A percentile compares a stretch with the other conserved stretches of the same genome.
phyloP scores from a whole-genome alignment of 257 asterid genomes.

The Capsicum chinense region DNA sequence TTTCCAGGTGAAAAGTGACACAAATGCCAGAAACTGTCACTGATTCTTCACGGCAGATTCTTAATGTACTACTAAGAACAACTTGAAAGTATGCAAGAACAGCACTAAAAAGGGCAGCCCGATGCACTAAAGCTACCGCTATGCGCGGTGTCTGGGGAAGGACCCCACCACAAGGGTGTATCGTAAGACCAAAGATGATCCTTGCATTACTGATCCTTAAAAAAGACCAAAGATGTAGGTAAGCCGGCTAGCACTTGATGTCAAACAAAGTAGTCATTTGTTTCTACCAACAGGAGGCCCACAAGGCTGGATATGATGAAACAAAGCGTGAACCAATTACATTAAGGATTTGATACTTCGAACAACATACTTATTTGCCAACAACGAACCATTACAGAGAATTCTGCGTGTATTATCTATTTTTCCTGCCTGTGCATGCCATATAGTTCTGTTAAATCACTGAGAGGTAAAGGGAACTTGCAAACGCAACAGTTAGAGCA shows the following conservation, averaged over 20 bases:
- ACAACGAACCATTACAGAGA: conserved; percentile 4
- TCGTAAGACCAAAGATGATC: too few species aligned
- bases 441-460: conserved; percentile 10
- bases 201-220: not conserved
- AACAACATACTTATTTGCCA: conserved; percentile 19
- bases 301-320: not conserved
- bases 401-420: not conserved
- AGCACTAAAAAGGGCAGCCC: not conserved
- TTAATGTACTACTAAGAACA: not conserved
- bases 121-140: too few species aligned
- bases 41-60: too few species aligned
- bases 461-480: not conserved
- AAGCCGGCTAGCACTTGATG: not conserved
- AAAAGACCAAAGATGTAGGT: not conserved
- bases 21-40: not conserved
- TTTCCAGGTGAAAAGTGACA: not conserved
- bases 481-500: conserved; percentile 7
- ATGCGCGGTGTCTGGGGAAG: too few species aligned
- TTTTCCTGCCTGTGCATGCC: conserved; percentile 8
- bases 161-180: too few species aligned
- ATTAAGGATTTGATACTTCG: conserved; percentile 7
- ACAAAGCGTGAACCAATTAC: not conserved
- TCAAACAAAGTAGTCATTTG: not conserved
- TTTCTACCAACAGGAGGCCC: not conserved
- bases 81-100: not conserved